Evolutionary conservation across 371 early-diverging fungal species (phyloP), one percentile per base, ranked within the genome.

Genomic region (Syncephalis plumigaleata): DNA sequence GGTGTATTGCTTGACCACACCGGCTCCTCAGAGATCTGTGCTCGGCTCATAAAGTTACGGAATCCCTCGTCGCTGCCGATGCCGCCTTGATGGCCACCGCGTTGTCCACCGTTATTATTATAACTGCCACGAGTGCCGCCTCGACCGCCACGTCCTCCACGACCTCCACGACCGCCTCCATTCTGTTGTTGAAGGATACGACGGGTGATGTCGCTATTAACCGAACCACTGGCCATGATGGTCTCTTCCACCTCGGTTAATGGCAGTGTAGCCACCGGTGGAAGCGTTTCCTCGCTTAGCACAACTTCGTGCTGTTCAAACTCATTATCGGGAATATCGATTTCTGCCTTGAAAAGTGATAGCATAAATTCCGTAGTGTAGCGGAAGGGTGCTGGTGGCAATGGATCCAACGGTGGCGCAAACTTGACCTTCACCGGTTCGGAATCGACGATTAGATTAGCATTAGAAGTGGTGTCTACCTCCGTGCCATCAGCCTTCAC

Each of bases 281-380:
- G 58, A 9, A 77, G 52, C 16, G 69, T 47, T 36, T 78, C 74
- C 42, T 75, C 68, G 16, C 71, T 74, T 39, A 75, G 76, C 50
- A 77, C 81, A 57, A 75, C 71, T 54, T 79, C 81, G 47, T 77
- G 79, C 37, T 67, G 64, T 45, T 80, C 77, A 57, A 86, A 81
- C 31, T 31, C 31, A 11, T 4, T 31, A 26, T 71, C 61, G 25
- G 81, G 73, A 24, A 77, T 49, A 26, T 64, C 73, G 37, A 63
- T 63, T 8, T 76, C 74, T 15, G 15, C 16, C 36, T 66, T 71
- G 58, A 71, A 86, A 44, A 86, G 66, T 22, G 70, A 68, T n/a
- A 86, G 65, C 83, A 86, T 82, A 45, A 70, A 66, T 25, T 82
- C 86, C 53, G 79, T 81, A n/a, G 79, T 73, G 59, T 82, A 86